These are phyloP conservation scores for Phaseolus lunatus DNA, from an alignment of 306 rosid genomes.

Conservation along the genomic window DNA sequence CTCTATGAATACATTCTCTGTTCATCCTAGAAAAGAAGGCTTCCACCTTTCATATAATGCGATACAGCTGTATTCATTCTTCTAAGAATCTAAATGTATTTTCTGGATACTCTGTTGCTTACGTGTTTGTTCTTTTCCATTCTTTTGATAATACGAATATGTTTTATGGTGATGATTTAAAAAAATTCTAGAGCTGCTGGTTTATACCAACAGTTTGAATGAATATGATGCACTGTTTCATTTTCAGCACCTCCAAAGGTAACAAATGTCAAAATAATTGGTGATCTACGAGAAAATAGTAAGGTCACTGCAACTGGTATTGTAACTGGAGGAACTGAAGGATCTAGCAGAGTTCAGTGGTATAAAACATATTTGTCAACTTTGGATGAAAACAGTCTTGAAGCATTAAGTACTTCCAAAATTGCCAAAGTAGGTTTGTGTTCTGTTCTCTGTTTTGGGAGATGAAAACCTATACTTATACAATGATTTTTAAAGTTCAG, in stretches of 20 bases:
- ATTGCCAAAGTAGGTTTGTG: constrained; percentile 55
- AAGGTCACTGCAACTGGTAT: constrained; percentile 80
- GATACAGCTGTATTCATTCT: background rate
- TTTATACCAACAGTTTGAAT: constrained; percentile 19
- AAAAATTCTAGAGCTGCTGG: constrained; percentile 9
- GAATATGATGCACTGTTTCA: constrained; percentile 28
- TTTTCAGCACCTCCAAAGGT: constrained; percentile 96
- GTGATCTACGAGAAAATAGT: constrained; percentile 85
- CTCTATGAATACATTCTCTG: background rate
- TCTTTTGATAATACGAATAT: constrained; percentile 23
- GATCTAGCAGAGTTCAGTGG: constrained; percentile 97
- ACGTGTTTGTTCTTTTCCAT: constrained; percentile 6
- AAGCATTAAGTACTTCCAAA: constrained; percentile 84
- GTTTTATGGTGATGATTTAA: constrained; percentile 6
- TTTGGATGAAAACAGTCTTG: constrained; percentile 78
- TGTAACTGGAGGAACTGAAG: constrained; percentile 98
- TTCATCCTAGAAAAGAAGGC: background rate
- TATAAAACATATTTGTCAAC: constrained; percentile 73
- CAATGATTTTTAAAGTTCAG: background rate
- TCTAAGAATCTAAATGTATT: constrained; percentile 7
- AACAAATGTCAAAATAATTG: constrained; percentile 70
- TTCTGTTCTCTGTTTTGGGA: background rate
- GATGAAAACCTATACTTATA: constrained; percentile 4
- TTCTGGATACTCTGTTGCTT: constrained; percentile 25
- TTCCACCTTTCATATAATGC: constrained; percentile 5